Conservation (phyloP, 2,329 filamentous ascomycete genomes). For the Colletotrichum somersetense region DNA sequence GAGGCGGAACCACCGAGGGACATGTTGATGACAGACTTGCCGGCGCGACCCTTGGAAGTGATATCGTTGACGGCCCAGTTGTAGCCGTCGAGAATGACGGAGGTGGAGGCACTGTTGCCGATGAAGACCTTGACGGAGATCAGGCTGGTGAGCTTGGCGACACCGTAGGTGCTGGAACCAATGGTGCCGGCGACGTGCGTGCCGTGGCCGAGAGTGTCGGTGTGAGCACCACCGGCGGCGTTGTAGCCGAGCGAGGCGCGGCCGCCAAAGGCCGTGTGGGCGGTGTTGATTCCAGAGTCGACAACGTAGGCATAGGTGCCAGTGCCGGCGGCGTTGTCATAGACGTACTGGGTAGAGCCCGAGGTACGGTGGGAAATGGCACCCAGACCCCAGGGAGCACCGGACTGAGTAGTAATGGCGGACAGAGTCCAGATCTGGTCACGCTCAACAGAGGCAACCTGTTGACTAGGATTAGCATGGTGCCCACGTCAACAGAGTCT, state of each 20-base stretch:
- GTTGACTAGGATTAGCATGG: slow-evolving; percentile 42
- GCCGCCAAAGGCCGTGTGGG: slow-evolving; percentile 60
- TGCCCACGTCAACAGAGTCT: accelerated
- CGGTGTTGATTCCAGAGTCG: slow-evolving; percentile 65
- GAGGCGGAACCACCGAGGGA: slow-evolving; percentile 64
- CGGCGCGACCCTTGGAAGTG: slow-evolving; percentile 53
- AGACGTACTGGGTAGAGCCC: slow-evolving; percentile 54
- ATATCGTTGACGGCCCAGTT: slow-evolving; percentile 62
- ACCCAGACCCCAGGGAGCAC: slow-evolving; percentile 59
- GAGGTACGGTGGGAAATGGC: slow-evolving; percentile 58
- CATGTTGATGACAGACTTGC: slow-evolving; percentile 65
- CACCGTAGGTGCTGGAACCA: slow-evolving; percentile 58
- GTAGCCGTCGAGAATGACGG: slow-evolving; percentile 51
- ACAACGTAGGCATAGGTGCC: slow-evolving; percentile 65
- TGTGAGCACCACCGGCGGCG: slow-evolving; percentile 50
- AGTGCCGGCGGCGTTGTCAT: slow-evolving; percentile 56
- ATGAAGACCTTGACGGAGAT: slow-evolving; percentile 62
- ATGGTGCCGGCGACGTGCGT: slow-evolving; percentile 63
- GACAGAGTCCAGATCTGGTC: slow-evolving; percentile 48
- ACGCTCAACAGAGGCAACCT: slow-evolving; percentile 52
- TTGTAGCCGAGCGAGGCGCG: slow-evolving; percentile 57
- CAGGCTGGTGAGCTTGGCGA: slow-evolving; percentile 58
- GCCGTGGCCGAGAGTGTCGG: slow-evolving; percentile 59
- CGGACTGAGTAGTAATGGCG: slow-evolving; percentile 49
- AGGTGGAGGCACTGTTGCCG: slow-evolving; percentile 47